Evolutionary conservation across 352 stramenopile species (phyloP).

Genomic region (Hyphochytrium catenoides): DNA sequence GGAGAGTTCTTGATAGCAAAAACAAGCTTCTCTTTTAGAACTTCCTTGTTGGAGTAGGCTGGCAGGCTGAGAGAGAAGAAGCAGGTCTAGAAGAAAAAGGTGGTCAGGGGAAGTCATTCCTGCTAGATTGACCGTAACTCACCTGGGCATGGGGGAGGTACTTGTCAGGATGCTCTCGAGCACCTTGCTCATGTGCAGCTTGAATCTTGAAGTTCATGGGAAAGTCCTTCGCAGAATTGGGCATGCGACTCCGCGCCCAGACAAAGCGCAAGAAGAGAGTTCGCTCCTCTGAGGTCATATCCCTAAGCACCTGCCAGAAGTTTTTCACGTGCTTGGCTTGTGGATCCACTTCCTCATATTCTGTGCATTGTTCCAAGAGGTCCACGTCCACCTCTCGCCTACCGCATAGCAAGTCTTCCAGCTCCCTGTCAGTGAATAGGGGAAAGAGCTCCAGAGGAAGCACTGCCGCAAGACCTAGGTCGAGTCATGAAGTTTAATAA

Average conservation of each 20-base stretch:
- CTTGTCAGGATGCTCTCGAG: constrained; percentile 25
- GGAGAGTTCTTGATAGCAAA: constrained; percentile 17
- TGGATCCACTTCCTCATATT: constrained; percentile 83
- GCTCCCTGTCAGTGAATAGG: constrained; percentile 83
- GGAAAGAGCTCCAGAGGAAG: constrained; percentile 85
- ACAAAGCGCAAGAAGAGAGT: constrained; percentile 93
- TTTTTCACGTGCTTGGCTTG: constrained; percentile 61
- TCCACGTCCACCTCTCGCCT: constrained; percentile 88
- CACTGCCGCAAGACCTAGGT: constrained; percentile 77
- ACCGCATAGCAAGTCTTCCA: constrained; percentile 88
- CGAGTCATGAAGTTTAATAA: too few species aligned
- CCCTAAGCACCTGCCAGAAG: constrained; percentile 89
- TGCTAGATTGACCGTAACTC: too few species aligned
- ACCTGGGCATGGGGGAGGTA: constrained; percentile 16
- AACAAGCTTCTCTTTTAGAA: constrained; percentile 14
- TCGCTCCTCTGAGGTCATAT: constrained; percentile 82
- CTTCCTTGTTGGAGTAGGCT: constrained; percentile 17
- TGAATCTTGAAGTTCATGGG: constrained; percentile 81
- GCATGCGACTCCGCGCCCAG: constrained; percentile 86
- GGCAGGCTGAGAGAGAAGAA: constrained; percentile 18
- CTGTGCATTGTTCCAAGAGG: constrained; percentile 77
- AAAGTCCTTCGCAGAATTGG: constrained; percentile 89
- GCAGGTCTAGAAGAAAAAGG: too few species aligned
- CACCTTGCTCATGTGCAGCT: constrained; percentile 43
- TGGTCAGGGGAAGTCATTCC: too few species aligned